Conservation (phyloP, 306 rosid genomes). For the Leucaena leucocephala region DNA sequence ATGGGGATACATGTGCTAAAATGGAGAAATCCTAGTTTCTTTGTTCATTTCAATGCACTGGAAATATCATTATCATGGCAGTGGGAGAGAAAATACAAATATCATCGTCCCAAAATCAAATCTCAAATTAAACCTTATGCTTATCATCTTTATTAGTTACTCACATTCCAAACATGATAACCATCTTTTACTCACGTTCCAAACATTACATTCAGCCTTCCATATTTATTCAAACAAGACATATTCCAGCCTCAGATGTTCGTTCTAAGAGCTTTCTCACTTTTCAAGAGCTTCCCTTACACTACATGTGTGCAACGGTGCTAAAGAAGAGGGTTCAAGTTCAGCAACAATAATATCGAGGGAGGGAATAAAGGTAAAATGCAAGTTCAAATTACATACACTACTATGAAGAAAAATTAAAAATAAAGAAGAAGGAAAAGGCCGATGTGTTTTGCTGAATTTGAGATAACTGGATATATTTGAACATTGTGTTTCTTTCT, state of each 20-base stretch:
- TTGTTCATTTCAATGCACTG: too few relatives aligned
- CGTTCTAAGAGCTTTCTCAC: background rate
- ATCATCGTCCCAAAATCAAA: background rate
- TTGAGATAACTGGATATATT: background rate
- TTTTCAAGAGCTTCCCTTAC: background rate
- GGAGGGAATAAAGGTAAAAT: background rate
- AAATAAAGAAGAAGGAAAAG: too few relatives aligned
- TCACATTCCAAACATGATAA: conserved; percentile 16
- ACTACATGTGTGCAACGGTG: background rate
- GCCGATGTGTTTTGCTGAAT: too few relatives aligned
- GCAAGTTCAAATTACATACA: background rate
- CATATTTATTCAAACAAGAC: background rate
- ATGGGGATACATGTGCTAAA: too few relatives aligned
- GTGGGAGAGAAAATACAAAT: background rate
- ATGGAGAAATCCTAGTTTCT: too few relatives aligned
- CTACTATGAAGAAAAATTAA: background rate
- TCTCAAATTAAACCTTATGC: background rate
- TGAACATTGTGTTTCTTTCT: background rate
- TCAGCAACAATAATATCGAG: background rate
- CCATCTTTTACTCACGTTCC: background rate
- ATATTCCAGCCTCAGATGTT: background rate
- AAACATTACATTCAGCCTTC: background rate
- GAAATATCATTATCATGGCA: background rate
- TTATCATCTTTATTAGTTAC: background rate
- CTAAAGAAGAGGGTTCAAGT: background rate